Conservation (phyloP, 192 early-diverging fungal species). For the Coemansia sp. region DNA sequence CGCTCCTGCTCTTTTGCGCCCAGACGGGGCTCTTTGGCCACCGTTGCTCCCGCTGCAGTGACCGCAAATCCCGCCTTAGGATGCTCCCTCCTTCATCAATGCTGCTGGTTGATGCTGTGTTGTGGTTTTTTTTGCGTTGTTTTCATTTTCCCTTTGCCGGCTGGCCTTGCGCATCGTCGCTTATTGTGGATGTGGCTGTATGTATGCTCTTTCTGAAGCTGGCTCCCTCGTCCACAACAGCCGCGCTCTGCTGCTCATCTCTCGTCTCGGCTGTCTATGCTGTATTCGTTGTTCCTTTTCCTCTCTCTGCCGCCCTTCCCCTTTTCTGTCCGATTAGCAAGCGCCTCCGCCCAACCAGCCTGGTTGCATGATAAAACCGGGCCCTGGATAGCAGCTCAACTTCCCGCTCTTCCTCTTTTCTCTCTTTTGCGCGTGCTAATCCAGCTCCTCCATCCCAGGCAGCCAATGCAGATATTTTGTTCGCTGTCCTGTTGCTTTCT, state of each 20-base stretch:
- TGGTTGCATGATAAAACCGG: conserved; percentile 22
- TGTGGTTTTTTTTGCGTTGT: conserved; percentile 18
- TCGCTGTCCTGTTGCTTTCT: not conserved
- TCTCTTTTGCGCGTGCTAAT: conserved; percentile 2
- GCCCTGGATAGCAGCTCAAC: conserved; percentile 6
- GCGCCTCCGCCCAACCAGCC: conserved; percentile 12
- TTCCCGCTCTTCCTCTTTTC: conserved; percentile 2
- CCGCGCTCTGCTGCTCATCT: not conserved
- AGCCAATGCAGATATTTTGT: conserved; percentile 11
- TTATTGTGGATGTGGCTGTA: conserved; percentile 27
- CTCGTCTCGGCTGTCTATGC: not conserved
- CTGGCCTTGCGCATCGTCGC: not conserved
- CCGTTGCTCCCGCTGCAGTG: conserved; percentile 1
- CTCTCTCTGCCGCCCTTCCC: conserved; percentile 8
- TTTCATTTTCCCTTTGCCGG: conserved; percentile 18
- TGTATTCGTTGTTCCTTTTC: conserved; percentile 6
- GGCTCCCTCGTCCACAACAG: conserved; percentile 10
- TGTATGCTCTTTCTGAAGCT: conserved; percentile 10
- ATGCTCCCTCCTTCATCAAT: conserved; percentile 15
- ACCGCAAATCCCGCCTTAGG: conserved; percentile 27
- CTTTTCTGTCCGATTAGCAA: conserved; percentile 15
- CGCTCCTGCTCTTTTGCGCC: not conserved
- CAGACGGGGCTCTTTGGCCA: not conserved
- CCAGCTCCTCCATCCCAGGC: conserved; percentile 8
- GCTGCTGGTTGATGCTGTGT: conserved; percentile 11